These are phyloP conservation scores for Brassica hybrid DNA, from an alignment of 441 rosid genomes.

Conservation along the genomic window DNA sequence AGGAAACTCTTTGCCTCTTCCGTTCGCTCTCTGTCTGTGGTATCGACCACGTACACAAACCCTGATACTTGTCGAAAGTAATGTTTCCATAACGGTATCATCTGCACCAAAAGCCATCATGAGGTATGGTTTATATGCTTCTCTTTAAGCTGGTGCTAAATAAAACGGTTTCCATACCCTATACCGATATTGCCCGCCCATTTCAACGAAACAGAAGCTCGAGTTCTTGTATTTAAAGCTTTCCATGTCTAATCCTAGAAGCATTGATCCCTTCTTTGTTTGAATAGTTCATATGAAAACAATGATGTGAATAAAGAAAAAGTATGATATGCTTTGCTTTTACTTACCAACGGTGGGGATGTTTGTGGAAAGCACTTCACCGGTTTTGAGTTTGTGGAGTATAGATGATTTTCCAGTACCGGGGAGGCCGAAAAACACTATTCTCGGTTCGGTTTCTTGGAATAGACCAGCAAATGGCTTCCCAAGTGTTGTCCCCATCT, in stretches of 20 bases:
- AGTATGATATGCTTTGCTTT: neutral
- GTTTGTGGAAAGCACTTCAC: conserved; percentile 18
- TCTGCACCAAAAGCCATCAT: conserved; percentile 18
- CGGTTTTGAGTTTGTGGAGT: conserved; percentile 38
- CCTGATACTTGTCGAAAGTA: conserved; percentile 29
- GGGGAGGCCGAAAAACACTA: conserved; percentile 32
- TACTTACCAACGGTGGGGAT: conserved; percentile 32
- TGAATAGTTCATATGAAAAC: too few relatives aligned
- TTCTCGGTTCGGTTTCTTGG: conserved; percentile 23
- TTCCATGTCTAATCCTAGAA: too few relatives aligned
- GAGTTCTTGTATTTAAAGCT: conserved; percentile 33
- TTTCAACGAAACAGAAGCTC: conserved; percentile 25
- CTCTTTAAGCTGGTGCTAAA: neutral
- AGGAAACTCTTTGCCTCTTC: conserved; percentile 40
- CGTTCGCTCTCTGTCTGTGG: conserved; percentile 41
- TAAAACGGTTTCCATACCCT: conserved; percentile 9
- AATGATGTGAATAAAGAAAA: neutral
- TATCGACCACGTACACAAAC: conserved; percentile 46
- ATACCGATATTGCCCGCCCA: conserved; percentile 29
- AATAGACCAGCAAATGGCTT: conserved; percentile 25
- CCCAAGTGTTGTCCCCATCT: conserved; percentile 35
- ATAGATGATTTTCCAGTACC: conserved; percentile 40
- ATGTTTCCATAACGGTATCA: conserved; percentile 32
- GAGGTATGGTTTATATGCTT: neutral
- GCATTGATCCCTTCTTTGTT: too few relatives aligned